Base-by-base conservation (phyloP, 2,329 filamentous ascomycete genomes). In the Chaetomiaceae sp. region DNA sequence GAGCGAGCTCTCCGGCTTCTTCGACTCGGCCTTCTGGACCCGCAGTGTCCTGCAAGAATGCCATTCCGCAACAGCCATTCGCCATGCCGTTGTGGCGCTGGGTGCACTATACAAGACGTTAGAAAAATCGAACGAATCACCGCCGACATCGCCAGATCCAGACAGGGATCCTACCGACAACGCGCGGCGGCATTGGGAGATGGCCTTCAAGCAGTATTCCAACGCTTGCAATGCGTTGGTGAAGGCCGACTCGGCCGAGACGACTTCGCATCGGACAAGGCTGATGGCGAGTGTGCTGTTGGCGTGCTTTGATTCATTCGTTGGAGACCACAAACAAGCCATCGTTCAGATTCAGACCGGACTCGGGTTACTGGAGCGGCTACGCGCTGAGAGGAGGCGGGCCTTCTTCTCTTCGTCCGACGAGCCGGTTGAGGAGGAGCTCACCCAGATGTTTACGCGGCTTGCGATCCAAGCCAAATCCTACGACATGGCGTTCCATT, bases 401-500 rank as follows among this genome's bases (percentile, higher is more conserved):
- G 65, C 73, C 20, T 69, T 73, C 40, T 53, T 69, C 14, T 65
- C 72, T 5, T 62, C 66, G 52, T 66, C 71, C 13, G 75, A 74
- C 48, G 76, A 78, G 50, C 71, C 76, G 0, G 72, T 80, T 5
- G 79, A 82, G 57, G 74, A 80, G 46, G 82, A 85, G 61, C 71
- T 85, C 23, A 72, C 81, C 5, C 78, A 81, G 45, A 84, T 85
- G 71, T 85, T 85, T 60, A 83, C 78, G 1, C 75, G 82, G 4
- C 71, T 85, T 2, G 81, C 80, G 2, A 82, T 85, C 38, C 82
- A 85, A 64, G 82, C 82, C 38, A 85, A 85, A 62, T 84, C 81
- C 0, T 85, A 85, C 63, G 82, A 85, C 61, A 81, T 85, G 80
- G 82, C 82, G 29, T 85, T 85, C 62, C 82, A 85, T 64, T 84